Base-by-base conservation (phyloP, 805 yeast species). In the Torulaspora indica region DNA sequence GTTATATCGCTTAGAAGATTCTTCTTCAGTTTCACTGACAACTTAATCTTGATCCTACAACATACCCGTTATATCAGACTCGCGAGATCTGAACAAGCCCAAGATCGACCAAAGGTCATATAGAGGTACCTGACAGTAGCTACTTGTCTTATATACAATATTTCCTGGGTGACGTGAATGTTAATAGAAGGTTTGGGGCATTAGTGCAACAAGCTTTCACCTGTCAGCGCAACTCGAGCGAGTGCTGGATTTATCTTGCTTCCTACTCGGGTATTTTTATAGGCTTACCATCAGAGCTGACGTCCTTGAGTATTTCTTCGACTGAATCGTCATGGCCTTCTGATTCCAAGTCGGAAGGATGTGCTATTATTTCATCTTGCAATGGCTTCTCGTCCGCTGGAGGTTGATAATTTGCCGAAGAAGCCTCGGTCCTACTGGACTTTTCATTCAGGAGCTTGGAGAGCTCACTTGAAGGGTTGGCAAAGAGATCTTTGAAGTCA, bases 401-500 rank as follows among this genome's bases (percentile, higher is more conserved):
- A 13, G 41, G 48, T 9, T 43, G 33, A 8, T 27, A 33, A 4
- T 36, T 12, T 9, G 33, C 31, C n/a, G 51, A 35, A n/a, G 49
- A 17, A 6, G 31, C 40, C 13, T 45, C 50, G 20, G 54, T 31
- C 38, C 56, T 51, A 22, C 55, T 49, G 7, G 61, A 49, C 41
- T 64, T 69, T 48, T 71, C 75, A 42, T 66, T 66, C 38, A 71
- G 47, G 13, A 71, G 47, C 45, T 67, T 66, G 35, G 63, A 69
- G 31, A 71, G 50, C 22, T 66, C 71, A 52, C 74, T 69, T 20
- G 60, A 54, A 23, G 66, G 61, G 45, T 83, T 66, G 18, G 70
- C 66, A 48, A 74, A 78, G 44, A 87, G 69, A 17, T 75, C 79
- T 28, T 69, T 69, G 55, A 82, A 87, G 15, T 68, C 62, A 25